Conservation (phyloP, 192 early-diverging fungal genomes). For the Backusella tarrabulga region DNA sequence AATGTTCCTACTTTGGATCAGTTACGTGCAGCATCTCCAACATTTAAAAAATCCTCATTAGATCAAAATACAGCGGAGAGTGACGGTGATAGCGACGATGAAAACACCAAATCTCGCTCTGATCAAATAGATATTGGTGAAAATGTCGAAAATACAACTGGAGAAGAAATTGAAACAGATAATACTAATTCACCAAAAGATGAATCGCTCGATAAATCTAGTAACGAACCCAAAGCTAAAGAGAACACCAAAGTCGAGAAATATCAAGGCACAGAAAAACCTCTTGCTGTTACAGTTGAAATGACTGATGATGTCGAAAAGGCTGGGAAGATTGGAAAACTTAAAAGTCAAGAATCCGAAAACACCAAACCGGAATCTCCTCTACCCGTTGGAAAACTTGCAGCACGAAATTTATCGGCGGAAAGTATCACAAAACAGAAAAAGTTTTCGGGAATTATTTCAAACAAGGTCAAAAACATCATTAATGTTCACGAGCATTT, state of each 20-base stretch:
- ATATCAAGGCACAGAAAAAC: background rate
- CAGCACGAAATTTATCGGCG: background rate
- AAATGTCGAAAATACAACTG: background rate
- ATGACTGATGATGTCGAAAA: background rate
- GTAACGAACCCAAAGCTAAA: background rate
- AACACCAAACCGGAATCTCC: background rate
- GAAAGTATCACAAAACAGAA: background rate
- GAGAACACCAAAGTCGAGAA: background rate
- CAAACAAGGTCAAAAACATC: background rate
- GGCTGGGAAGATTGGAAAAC: background rate
- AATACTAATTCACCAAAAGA: background rate
- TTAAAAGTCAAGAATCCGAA: background rate
- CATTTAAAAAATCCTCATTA: background rate
- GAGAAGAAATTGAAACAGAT: background rate
- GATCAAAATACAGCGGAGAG: background rate
- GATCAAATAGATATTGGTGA: background rate
- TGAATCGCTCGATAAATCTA: background rate
- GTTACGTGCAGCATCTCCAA: background rate
- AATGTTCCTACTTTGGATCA: constrained; percentile 10
- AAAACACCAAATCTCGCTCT: background rate
- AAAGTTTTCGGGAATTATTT: background rate
- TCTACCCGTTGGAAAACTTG: background rate
- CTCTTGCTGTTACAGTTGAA: background rate
- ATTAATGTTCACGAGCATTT: constrained; percentile 9
- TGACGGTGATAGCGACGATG: constrained; percentile 7